phyloP scores from a whole-genome alignment of 208 protist genomes.

The Angomonas deanei region DNA sequence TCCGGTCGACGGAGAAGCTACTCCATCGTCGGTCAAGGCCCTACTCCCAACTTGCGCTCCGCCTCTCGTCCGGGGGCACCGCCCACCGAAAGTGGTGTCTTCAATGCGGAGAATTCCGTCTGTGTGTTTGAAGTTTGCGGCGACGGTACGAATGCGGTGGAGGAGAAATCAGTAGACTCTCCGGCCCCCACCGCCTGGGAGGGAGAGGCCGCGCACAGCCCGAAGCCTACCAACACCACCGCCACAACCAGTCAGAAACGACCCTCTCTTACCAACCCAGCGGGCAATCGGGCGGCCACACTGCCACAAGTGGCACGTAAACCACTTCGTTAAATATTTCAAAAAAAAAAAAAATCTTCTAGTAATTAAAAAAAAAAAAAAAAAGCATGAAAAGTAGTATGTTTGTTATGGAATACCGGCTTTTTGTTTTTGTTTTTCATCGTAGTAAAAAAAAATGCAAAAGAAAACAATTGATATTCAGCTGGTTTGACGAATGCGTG shows the following conservation, averaged over 20 bases:
- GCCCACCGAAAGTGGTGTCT: not conserved
- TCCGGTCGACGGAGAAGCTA: not conserved
- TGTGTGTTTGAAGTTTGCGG: too few species aligned
- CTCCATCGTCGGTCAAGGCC: not conserved
- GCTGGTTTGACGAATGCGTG: too few species aligned
- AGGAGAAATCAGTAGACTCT: too few species aligned
- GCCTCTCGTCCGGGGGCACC: not conserved
- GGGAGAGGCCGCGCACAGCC: not conserved
- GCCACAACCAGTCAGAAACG: not conserved
- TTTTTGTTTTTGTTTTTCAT: too few species aligned
- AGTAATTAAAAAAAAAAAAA: not conserved
- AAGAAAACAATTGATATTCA: conserved; percentile 9
- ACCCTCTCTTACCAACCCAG: not conserved
- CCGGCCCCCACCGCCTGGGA: too few species aligned
- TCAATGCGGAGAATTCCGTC: not conserved
- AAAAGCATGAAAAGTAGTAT: not conserved
- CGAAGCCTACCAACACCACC: too few species aligned
- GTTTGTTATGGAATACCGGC: too few species aligned
- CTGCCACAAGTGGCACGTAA: not conserved
- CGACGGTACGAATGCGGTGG: too few species aligned
- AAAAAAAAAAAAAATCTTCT: not conserved
- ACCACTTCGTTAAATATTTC: not conserved
- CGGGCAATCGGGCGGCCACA: not conserved
- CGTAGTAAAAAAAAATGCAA: conserved; percentile 1
- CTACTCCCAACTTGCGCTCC: not conserved